Evolutionary conservation across 495 filamentous ascomycete genomes (phyloP), one percentile per base, ranked within the genome.

Genomic region (Neurospora sp.): DNA sequence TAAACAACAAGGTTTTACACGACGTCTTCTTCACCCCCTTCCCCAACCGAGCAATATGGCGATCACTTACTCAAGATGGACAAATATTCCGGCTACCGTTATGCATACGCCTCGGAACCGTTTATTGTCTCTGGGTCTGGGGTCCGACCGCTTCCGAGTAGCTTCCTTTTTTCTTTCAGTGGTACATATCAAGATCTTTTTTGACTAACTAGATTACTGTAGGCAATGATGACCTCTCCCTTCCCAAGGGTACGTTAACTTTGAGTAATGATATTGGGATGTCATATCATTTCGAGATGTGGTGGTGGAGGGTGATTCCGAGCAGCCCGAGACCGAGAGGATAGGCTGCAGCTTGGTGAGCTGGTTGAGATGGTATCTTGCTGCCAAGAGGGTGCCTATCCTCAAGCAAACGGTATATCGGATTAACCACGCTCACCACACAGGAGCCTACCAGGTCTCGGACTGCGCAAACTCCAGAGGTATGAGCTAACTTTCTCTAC

Each of bases 201-300:
- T 38, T 68, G 70, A 44, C 81, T 83, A 69, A 83, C 75, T 40
- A 35, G 35, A 35, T 20, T 3, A 69, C n/a, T 70, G 14, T 76
- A 95, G 93, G 87, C 75, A 94, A 89, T 81, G 96, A 98, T 78
- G 96, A 99, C 78, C 86, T 98, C 76, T 97, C 94, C 70, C 88
- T 99, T 61, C 96, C 96, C 20, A 99, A 99, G 87, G 92, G 93
- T 93, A 86, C 74, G 84, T 79, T 38, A 27, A 59, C 9, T 59
- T 27, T 4, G 10, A 31, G 9, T 31, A 0, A 59, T 10, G n/a
- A 20, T 9, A 45, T 3, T n/a, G n/a, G n/a, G 17, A 45, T 45
- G 17, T 8, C 7, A 8, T 45, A 20, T 20, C 8, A 20, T 20
- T 20, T 3, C 1, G 42, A 45, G 17, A 20, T 8, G n/a, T 20